Percentiles rank a stretch among this genome's conserved stretches.
phyloP scores from a whole-genome alignment of 108 stramenopile genomes.

The Pseudonitzschia delicatissima region DNA sequence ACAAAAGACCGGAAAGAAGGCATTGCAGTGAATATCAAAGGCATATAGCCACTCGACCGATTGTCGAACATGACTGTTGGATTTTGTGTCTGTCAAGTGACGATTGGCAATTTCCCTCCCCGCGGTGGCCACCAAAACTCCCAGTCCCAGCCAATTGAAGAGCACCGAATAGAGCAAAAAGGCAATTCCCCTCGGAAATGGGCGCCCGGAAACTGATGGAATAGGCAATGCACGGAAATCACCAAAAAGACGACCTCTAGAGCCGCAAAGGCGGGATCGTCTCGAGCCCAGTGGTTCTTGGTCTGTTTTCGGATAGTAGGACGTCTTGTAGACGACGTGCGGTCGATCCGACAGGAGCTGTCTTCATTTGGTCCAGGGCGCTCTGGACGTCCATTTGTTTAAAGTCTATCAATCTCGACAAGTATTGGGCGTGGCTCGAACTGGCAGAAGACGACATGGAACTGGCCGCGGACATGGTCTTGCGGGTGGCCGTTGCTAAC shows the following conservation, averaged over 20 bases:
- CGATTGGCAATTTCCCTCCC: constrained; percentile 78
- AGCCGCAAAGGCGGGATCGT: constrained; percentile 97
- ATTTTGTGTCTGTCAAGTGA: constrained; percentile 60
- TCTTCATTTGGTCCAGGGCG: constrained; percentile 88
- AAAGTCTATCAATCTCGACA: constrained; percentile 61
- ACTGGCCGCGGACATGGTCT: constrained; percentile 23
- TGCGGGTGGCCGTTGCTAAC: constrained; percentile 23
- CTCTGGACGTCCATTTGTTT: constrained; percentile 87
- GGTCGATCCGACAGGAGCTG: constrained; percentile 65
- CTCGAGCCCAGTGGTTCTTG: constrained; percentile 98
- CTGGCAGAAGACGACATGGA: constrained; percentile 3
- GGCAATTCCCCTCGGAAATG: constrained; percentile 29
- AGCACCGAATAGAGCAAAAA: constrained; percentile 53
- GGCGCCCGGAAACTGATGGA: constrained; percentile 66
- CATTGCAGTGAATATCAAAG: constrained; percentile 98
- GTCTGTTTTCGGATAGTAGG: constrained; percentile 90
- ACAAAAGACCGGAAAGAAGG: constrained; percentile 93
- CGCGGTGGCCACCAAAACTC: constrained; percentile 59
- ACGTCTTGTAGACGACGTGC: constrained; percentile 84
- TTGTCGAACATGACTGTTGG: constrained; percentile 85
- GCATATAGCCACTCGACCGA: constrained; percentile 97
- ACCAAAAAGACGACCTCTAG: constrained; percentile 78
- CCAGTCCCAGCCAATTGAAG: constrained; percentile 63
- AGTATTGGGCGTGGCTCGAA: constrained; percentile 42
- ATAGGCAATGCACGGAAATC: constrained; percentile 78